Conservation (phyloP, 352 stramenopile genomes). For the Peronospora farinosa region DNA sequence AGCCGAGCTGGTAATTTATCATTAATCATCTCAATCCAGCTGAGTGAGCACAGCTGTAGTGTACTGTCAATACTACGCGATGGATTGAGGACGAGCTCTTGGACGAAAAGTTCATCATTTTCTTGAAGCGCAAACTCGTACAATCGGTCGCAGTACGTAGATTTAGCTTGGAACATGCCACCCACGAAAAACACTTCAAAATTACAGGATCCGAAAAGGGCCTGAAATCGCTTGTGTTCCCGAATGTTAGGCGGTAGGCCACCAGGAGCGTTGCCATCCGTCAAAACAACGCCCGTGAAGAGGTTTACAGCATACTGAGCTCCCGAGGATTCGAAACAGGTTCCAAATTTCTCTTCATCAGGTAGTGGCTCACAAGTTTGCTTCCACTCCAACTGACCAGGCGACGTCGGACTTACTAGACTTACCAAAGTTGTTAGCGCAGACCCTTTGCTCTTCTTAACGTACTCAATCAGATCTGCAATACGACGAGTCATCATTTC, state of each 20-base stretch:
- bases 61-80: constrained; percentile 7
- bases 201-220: constrained; percentile 41
- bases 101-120: constrained; percentile 25
- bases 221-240: constrained; percentile 21
- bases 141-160: constrained; percentile 20
- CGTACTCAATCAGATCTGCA: constrained; percentile 9
- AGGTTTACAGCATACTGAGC: constrained; percentile 43
- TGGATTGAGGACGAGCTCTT: constrained; percentile 21
- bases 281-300: constrained; percentile 35
- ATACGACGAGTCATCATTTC: constrained; percentile 37
- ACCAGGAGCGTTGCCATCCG: constrained; percentile 33
- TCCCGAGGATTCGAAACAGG: constrained; percentile 26
- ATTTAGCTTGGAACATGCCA: constrained; percentile 29
- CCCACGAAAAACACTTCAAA: constrained; percentile 40
- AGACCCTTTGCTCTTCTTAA: constrained; percentile 1
- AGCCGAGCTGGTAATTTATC: constrained; percentile 25
- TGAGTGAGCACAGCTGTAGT: constrained; percentile 28
- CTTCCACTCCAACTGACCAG: constrained; percentile 22
- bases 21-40: constrained; percentile 27
- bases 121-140: constrained; percentile 34
- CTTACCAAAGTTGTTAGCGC: constrained; percentile 22
- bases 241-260: constrained; percentile 35
- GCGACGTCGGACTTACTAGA: constrained; percentile 20
- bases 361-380: constrained; percentile 2
- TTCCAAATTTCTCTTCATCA: constrained; percentile 8